Evolutionary conservation across 805 yeast species (phyloP).

Genomic region (Kodamaea lidongshanica): DNA sequence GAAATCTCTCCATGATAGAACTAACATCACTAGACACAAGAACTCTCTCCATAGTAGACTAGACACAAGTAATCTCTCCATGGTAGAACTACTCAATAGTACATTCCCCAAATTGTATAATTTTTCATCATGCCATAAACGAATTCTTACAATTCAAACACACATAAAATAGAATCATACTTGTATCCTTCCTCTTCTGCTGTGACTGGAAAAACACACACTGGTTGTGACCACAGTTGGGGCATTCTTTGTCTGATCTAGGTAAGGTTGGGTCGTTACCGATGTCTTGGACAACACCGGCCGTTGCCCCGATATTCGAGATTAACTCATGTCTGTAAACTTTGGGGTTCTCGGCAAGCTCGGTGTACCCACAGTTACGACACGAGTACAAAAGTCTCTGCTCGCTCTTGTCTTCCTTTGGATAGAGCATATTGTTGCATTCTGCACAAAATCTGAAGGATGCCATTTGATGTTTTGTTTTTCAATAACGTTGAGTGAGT

Average conservation of each 20-base stretch:
- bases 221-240: conserved; percentile 77
- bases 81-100: too few relatives aligned
- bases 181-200: conserved; percentile 89
- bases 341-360: conserved; percentile 78
- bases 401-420: conserved; percentile 84
- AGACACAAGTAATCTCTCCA: too few relatives aligned
- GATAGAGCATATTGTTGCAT: conserved; percentile 97
- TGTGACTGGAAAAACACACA: conserved; percentile 97
- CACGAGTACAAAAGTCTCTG: conserved; percentile 80
- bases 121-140: conserved; percentile 34
- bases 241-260: conserved; percentile 89
- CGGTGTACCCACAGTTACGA: conserved; percentile 91
- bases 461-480: conserved; percentile 47
- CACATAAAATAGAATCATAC: conserved; percentile 91
- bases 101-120: too few relatives aligned
- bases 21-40: too few relatives aligned
- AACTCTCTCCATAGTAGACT: too few relatives aligned
- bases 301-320: conserved; percentile 89
- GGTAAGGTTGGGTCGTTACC: conserved; percentile 98
- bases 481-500: background rate
- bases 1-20: too few relatives aligned
- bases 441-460: conserved; percentile 95
- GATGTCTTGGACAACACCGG: conserved; percentile 93
- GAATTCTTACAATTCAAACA: conserved; percentile 82
- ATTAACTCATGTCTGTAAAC: conserved; percentile 91